Evolutionary conservation across 192 early-diverging fungal species (phyloP), one percentile per base, ranked within the genome.

Genomic region (Coemansia sp.): DNA sequence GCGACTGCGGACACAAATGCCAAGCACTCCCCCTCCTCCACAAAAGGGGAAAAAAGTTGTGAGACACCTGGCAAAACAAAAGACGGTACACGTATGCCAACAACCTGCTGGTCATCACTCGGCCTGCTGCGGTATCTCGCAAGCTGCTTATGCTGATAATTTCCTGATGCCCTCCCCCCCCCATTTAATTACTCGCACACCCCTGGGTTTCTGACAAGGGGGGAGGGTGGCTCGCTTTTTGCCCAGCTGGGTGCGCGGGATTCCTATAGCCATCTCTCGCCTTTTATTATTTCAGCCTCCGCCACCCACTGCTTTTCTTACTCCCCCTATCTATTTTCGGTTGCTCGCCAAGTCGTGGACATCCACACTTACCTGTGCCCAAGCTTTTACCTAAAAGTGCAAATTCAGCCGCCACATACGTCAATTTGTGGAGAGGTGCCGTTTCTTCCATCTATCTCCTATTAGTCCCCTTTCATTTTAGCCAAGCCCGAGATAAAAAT

Each of bases 1-100:
- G 51, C 51, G 51, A 54, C 51, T 54, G 51, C 51, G 51, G 51
- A 54, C 14, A 33, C 51, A 54, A 54, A 33, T 54, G 51, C 51
- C 51, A 54, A 54, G 51, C 51, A 54, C 27, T 54, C 27, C 51
- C 29, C 51, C 51, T 31, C 51, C 51, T 31, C 51, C 51, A 54
- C 51, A 31, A 54, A 31, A 31, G 29, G 29, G 51, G 51, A 16
- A 31, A 31, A 54, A 54, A 54, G 51, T 54, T 54, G 21, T 14
- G 51, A 54, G 51, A 54, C 51, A 54, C 51, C 51, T 54, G 51
- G 13, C 51, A 31, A 6, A 31, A 27, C 29, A 31, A 54, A 31
- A 54, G 51, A 54, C 51, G 51, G 51, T 54, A 54, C 29, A 54
- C 51, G 51, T 54, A 31, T 54, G 51, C 51, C 51, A 31, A 1